Percentiles rank a stretch among this genome's conserved stretches.
Conservation (phyloP, 1,284 basidiomycete genomes). For the Apiotrichum laibachii region DNA sequence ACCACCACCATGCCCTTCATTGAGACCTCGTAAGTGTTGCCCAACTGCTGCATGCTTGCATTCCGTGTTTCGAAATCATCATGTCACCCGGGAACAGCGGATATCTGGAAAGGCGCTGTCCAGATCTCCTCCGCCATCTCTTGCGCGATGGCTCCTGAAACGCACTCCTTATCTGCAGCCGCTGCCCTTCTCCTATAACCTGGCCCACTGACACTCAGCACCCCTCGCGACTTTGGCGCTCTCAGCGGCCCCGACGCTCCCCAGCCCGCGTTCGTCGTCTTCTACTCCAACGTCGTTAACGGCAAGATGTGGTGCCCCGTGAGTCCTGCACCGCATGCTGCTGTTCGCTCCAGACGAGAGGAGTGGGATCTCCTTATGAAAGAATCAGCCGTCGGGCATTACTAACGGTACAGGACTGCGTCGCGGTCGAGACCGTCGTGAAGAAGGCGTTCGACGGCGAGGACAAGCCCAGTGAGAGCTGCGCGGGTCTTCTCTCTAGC, state of each 20-base stretch:
- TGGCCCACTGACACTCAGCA: conserved; percentile 23
- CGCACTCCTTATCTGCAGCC: neutral
- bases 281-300: conserved; percentile 49
- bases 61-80: neutral
- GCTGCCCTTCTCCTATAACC: neutral
- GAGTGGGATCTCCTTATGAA: neutral
- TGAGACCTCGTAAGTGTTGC: conserved; percentile 17
- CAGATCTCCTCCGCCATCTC: no score
- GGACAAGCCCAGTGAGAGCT: conserved; percentile 55
- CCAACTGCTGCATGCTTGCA: neutral
- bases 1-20: conserved; percentile 13
- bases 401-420: conserved; percentile 63
- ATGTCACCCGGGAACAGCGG: no score
- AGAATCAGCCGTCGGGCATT: neutral
- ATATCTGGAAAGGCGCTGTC: no score
- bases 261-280: conserved; percentile 46
- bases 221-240: conserved; percentile 43
- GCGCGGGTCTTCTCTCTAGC: neutral
- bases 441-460: conserved; percentile 58
- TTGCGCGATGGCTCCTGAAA: neutral
- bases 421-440: conserved; percentile 62
- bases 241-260: conserved; percentile 43
- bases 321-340: conserved; percentile 12
- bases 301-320: conserved; percentile 55
- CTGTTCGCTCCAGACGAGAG: no score